These are phyloP conservation scores for Vachellia collinsii DNA, from an alignment of 306 rosid species.

Conservation along the genomic window DNA sequence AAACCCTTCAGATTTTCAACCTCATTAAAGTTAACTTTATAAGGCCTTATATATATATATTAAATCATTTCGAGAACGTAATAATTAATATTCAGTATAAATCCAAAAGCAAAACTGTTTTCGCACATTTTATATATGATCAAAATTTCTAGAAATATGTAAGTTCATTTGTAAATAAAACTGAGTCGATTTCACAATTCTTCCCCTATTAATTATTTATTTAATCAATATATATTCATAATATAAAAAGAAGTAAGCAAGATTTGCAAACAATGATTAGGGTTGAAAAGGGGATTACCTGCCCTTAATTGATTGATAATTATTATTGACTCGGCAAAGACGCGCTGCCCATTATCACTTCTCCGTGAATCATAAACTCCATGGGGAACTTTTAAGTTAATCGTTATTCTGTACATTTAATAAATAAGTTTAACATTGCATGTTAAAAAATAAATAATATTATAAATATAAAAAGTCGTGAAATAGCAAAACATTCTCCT, in stretches of 20 bases:
- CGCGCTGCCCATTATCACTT: constrained; percentile 19
- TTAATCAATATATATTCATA: not conserved
- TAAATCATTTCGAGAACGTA: too few relatives aligned
- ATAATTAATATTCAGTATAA: not conserved
- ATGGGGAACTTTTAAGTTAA: not conserved
- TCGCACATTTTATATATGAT: not conserved
- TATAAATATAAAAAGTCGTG: not conserved
- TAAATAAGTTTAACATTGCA: not conserved
- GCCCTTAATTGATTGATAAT: not conserved
- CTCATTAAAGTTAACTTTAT: not conserved
- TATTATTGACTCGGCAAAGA: not conserved
- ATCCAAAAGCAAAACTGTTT: not conserved
- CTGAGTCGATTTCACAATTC: not conserved
- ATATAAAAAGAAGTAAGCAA: not conserved
- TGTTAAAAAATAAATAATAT: not conserved
- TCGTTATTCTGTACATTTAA: not conserved
- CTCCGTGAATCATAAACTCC: not conserved
- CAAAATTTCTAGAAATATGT: not conserved
- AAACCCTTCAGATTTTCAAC: not conserved
- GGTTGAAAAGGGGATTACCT: constrained; percentile 17
- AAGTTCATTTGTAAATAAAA: not conserved
- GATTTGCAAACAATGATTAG: constrained; percentile 26
- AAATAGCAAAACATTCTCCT: not conserved
- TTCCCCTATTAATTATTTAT: too few relatives aligned
- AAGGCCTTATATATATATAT: too few relatives aligned